Base-by-base conservation (phyloP, 1,284 basidiomycete genomes). In the Gomphus bonarii region DNA sequence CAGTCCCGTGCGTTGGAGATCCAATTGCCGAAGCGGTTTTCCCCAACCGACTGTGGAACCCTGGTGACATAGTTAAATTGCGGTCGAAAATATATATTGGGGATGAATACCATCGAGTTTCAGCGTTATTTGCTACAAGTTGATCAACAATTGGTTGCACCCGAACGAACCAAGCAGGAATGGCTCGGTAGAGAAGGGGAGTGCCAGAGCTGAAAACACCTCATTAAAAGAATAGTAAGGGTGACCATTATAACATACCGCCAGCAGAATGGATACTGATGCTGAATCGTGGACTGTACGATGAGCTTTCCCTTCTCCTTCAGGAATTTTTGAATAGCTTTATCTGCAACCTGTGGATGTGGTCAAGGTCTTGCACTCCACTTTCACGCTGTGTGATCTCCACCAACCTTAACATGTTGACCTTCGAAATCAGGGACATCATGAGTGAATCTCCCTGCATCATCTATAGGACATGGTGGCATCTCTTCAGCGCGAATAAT, bases 231-330 rank as follows among this genome's bases (percentile, higher is more conserved):
- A 22, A 25, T 14, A 22, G 12, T 25, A 38, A 12, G 5, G 38
- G 33, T 14, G 10, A 40, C 5, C 10, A 31, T 2, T 30, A 12
- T n/a, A n/a, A 58, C 73, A 57, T 65, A 91, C 90, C 93, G 81
- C 95, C 94, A 97, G 72, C 97, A 99, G 79, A 87, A 98, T 30
- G 97, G 97, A 69, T 99, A 99, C 63, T 84, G 85, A 73, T 99
- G 97, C 67, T 82, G 87, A 58, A 95, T 68, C 33, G 87, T 91
- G 4, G 85, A 85, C 67, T 97, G 92, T 3, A 91, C 88, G 60
- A 99, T 85, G 58, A 99, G 78, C 51, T 91, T 80, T 22, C 91
- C 91, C 66, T 89, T 90, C 42, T 84, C 80, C 72, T 97, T 97
- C 61, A 99, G 74, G 49, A 85, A 77, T 70, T 95, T 97, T 72